A percentile compares a stretch with the other conserved stretches of the same genome.
These are phyloP conservation scores for Bauhinia variegata DNA, from an alignment of 306 rosid genomes.

Conservation along the genomic window DNA sequence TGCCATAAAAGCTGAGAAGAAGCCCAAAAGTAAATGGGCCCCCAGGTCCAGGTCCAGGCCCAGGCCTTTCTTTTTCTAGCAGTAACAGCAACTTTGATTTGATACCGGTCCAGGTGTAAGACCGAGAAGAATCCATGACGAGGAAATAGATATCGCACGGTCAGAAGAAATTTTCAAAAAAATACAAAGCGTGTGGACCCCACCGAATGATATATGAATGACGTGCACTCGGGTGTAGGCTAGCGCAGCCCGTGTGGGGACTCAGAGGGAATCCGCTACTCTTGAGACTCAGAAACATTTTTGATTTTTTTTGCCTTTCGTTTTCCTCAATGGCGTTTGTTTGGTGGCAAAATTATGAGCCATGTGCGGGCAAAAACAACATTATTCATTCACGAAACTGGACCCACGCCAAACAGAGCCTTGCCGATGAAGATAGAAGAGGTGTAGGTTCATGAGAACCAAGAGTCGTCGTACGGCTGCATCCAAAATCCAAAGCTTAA, in stretches of 20 bases:
- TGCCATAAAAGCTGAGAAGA: background rate
- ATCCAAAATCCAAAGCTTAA: too few species aligned
- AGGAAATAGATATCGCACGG: slow-evolving; percentile 32
- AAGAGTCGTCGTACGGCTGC: too few species aligned
- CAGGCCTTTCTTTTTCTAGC: background rate
- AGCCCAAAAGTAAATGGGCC: slow-evolving; percentile 32
- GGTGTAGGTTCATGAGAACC: too few species aligned
- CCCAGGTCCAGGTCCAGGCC: background rate
- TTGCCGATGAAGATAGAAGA: slow-evolving; percentile 17
- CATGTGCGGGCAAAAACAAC: slow-evolving; percentile 51
- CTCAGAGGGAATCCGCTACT: background rate
- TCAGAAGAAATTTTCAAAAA: slow-evolving; percentile 13
- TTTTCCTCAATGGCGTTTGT: slow-evolving; percentile 60
- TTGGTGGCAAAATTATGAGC: slow-evolving; percentile 58
- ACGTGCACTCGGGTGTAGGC: slow-evolving; percentile 30
- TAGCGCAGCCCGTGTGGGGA: slow-evolving; percentile 25
- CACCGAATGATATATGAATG: slow-evolving; percentile 3
- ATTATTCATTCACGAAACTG: slow-evolving; percentile 48
- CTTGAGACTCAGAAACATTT: too few species aligned
- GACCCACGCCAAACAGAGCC: slow-evolving; percentile 39
- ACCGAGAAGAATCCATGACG: background rate
- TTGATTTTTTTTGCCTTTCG: slow-evolving; percentile 1
- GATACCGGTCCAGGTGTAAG: slow-evolving; percentile 25
- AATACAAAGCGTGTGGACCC: slow-evolving; percentile 34
- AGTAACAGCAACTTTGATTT: background rate